phyloP scores from a whole-genome alignment of 78 protist genomes.

The Dictyostelium purpureum region DNA sequence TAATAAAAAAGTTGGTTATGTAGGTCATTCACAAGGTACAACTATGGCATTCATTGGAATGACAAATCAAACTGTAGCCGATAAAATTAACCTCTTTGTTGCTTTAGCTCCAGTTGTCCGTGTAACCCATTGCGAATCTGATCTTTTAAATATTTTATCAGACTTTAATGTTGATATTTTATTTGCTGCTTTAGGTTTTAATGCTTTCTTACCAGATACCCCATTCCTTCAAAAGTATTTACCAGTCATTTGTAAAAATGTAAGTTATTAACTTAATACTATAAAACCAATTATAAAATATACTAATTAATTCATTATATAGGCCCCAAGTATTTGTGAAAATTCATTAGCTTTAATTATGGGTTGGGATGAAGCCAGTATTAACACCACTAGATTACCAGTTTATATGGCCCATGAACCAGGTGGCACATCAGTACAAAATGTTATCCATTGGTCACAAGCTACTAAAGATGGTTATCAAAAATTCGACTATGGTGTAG shows the following conservation, averaged over 20 bases:
- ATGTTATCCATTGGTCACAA: conserved; percentile 61
- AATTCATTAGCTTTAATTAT: background rate
- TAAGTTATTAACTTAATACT: no score
- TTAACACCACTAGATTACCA: background rate
- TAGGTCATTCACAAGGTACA: conserved; percentile 78
- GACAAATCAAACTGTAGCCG: background rate
- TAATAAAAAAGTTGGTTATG: background rate
- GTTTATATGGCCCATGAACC: background rate
- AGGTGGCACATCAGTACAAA: conserved; percentile 36
- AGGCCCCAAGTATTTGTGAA: background rate
- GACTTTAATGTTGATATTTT: background rate
- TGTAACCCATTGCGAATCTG: background rate
- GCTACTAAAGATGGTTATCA: background rate
- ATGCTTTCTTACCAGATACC: background rate
- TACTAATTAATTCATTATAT: no score
- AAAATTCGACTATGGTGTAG: background rate
- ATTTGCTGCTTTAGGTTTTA: background rate
- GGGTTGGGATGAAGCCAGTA: background rate
- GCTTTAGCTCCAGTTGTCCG: conserved; percentile 42
- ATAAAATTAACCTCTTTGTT: background rate
- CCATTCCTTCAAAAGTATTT: background rate
- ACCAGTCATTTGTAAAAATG: no score
- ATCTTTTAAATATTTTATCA: background rate
- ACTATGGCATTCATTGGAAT: background rate
- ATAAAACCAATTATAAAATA: no score